Evolutionary conservation across 1,139 yeast species (phyloP).

Genomic region (Kodamaea fungicola): DNA sequence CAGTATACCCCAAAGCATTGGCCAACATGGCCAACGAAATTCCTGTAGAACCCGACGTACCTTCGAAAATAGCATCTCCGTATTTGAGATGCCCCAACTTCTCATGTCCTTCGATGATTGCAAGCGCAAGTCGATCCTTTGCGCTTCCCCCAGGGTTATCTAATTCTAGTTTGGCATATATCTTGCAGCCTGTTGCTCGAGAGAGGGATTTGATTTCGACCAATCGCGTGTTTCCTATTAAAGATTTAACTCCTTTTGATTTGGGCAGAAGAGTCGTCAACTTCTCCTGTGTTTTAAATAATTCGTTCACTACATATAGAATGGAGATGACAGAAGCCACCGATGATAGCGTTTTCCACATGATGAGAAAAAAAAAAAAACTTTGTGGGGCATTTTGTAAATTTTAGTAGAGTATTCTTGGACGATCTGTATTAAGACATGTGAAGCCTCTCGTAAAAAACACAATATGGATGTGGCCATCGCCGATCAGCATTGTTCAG

Average conservation of each 20-base stretch:
- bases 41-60: conserved; percentile 96
- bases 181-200: conserved; percentile 69
- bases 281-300: conserved; percentile 6
- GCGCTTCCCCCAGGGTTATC: conserved; percentile 95
- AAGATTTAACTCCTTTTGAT: conserved; percentile 41
- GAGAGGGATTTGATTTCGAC: conserved; percentile 78
- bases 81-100: conserved; percentile 46
- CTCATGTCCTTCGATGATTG: conserved; percentile 74
- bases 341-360: conserved; percentile 5
- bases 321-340: conserved; percentile 10
- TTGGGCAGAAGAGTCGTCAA: conserved; percentile 21
- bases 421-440: no score
- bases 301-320: conserved; percentile 7
- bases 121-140: conserved; percentile 89
- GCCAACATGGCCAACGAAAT: conserved; percentile 88
- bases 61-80: conserved; percentile 77
- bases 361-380: background rate
- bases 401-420: no score
- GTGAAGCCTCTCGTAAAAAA: no score
- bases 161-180: conserved; percentile 84
- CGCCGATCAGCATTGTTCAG: background rate
- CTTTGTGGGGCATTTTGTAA: background rate
- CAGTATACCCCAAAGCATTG: conserved; percentile 80
- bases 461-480: background rate
- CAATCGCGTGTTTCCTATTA: conserved; percentile 89